These are phyloP conservation scores for Tympanopsis confertula DNA, from an alignment of 2,329 filamentous ascomycete species.

Conservation along the genomic window DNA sequence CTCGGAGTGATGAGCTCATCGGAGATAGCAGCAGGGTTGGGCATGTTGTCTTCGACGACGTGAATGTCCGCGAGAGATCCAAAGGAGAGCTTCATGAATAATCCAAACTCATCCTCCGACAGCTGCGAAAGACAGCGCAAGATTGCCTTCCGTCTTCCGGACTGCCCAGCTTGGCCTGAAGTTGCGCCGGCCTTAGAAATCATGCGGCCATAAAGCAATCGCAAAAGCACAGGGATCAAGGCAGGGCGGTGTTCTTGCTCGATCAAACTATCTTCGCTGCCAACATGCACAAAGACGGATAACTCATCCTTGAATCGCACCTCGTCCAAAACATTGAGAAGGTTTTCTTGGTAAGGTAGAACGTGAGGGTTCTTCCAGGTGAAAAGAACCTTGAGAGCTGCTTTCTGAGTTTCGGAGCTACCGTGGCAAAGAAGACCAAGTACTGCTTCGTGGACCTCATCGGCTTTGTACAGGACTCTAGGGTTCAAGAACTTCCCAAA, in stretches of 20 bases:
- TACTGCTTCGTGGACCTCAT: slow-evolving; percentile 42
- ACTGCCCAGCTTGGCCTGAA: slow-evolving; percentile 49
- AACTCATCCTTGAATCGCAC: slow-evolving; percentile 59
- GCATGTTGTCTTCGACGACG: slow-evolving; percentile 23
- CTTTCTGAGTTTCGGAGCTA: slow-evolving; percentile 50
- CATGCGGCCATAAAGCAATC: slow-evolving; percentile 57
- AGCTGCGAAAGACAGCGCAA: slow-evolving; percentile 38
- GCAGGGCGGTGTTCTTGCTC: slow-evolving; percentile 41
- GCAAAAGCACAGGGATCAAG: slow-evolving; percentile 53
- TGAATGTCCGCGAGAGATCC: slow-evolving; percentile 35
- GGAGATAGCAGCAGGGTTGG: slow-evolving; percentile 24
- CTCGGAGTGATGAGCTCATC: slow-evolving; percentile 35
- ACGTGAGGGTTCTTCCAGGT: slow-evolving; percentile 49
- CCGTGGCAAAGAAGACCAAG: slow-evolving; percentile 45
- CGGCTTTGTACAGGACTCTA: slow-evolving; percentile 40
- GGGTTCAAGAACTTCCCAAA: slow-evolving; percentile 51
- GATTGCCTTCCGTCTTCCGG: slow-evolving; percentile 47
- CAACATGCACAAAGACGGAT: slow-evolving; percentile 45
- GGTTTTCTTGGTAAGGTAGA: slow-evolving; percentile 50
- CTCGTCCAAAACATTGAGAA: slow-evolving; percentile 58
- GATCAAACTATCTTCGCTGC: slow-evolving; percentile 35
- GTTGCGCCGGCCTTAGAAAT: slow-evolving; percentile 43
- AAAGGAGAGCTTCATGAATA: slow-evolving; percentile 53
- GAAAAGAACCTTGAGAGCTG: slow-evolving; percentile 44
- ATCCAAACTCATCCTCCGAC: slow-evolving; percentile 39